Percentiles rank a stretch among this genome's conserved stretches.
Conservation (phyloP, 352 stramenopile species). For the Pythium coloratum region DNA sequence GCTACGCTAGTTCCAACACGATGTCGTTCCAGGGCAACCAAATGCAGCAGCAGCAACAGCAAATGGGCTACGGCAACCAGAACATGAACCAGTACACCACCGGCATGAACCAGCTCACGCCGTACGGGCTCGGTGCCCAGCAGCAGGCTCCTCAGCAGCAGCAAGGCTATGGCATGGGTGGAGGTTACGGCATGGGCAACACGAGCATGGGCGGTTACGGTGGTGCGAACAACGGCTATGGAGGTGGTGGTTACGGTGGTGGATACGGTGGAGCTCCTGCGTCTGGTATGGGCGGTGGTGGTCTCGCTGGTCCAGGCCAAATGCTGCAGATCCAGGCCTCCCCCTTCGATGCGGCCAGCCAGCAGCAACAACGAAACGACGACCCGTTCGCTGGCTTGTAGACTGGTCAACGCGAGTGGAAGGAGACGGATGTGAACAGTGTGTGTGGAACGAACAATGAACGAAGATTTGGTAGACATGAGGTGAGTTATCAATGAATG, state of each 20-base stretch:
- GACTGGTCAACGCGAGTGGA: not conserved
- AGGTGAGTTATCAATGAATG: not conserved
- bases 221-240: slow-evolving; percentile 21
- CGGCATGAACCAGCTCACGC: slow-evolving; percentile 75
- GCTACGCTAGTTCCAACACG: slow-evolving; percentile 41
- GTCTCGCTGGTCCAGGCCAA: slow-evolving; percentile 54
- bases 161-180: slow-evolving; percentile 44
- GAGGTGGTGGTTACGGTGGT: slow-evolving; percentile 7
- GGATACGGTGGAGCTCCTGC: slow-evolving; percentile 30
- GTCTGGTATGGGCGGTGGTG: slow-evolving; percentile 27
- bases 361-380: slow-evolving; percentile 22
- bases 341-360: slow-evolving; percentile 53
- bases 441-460: not conserved
- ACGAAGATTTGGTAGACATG: too few species aligned
- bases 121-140: slow-evolving; percentile 54
- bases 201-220: slow-evolving; percentile 15
- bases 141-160: slow-evolving; percentile 35
- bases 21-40: slow-evolving; percentile 37
- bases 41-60: slow-evolving; percentile 19
- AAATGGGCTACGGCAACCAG: slow-evolving; percentile 34
- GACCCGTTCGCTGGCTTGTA: slow-evolving; percentile 82
- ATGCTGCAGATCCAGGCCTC: slow-evolving; percentile 74
- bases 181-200: slow-evolving; percentile 30
- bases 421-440: too few species aligned
- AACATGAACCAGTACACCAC: slow-evolving; percentile 54